These are phyloP conservation scores for Ceratocystis eucalypticola DNA, from an alignment of 2,329 filamentous ascomycete species.

Conservation along the genomic window DNA sequence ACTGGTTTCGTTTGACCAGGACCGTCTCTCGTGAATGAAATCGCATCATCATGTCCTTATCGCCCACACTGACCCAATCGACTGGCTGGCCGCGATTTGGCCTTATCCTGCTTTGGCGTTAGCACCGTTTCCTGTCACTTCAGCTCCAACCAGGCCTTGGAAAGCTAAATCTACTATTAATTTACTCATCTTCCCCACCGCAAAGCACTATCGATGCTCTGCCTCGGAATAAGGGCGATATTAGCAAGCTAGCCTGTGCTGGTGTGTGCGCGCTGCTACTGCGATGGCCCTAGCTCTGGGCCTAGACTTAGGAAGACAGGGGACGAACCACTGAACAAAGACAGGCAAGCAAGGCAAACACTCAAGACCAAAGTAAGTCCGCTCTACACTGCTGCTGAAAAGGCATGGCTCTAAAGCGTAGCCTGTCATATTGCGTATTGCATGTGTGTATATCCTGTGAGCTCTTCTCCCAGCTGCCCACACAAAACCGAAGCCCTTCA, in stretches of 20 bases:
- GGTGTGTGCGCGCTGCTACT: not conserved
- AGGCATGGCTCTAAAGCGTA: too few species aligned
- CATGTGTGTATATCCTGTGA: too few species aligned
- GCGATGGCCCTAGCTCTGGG: not conserved
- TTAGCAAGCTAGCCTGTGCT: not conserved
- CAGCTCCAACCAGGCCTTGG: conserved; percentile 1
- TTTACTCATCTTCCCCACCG: not conserved
- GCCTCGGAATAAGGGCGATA: too few species aligned
- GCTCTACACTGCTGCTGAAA: not conserved
- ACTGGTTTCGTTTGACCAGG: not conserved
- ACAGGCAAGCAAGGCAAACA: not conserved
- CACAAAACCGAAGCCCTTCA: too few species aligned
- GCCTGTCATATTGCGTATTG: not conserved
- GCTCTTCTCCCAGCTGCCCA: too few species aligned
- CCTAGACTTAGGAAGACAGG: not conserved
- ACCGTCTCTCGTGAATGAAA: not conserved
- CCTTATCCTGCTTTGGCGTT: not conserved
- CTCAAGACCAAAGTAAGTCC: not conserved
- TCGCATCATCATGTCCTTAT: not conserved
- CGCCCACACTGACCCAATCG: too few species aligned
- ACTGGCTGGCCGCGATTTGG: not conserved
- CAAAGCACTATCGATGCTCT: too few species aligned
- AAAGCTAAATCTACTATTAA: not conserved
- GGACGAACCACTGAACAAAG: not conserved
- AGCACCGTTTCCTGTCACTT: not conserved